Base-by-base conservation (phyloP, 495 filamentous ascomycete genomes). In the Aspergillus funiculosus region DNA sequence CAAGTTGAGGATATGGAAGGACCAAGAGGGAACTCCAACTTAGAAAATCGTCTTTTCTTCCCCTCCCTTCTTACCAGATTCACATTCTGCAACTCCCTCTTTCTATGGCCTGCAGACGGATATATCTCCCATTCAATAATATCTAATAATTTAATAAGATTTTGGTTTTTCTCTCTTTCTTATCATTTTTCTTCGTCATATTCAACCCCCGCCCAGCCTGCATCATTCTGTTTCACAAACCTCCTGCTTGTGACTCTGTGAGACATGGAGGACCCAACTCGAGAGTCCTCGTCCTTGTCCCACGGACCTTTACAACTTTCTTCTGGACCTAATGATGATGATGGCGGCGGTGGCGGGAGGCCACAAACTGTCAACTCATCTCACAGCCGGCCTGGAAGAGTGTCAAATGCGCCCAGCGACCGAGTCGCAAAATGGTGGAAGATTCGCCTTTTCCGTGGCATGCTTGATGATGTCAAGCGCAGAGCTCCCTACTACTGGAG, bases 401-500 rank as follows among this genome's bases (percentile, higher is more conserved):
- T n/a, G n/a, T n/a, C n/a, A n/a, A n/a, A n/a, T n/a, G n/a, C n/a
- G n/a, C n/a, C n/a, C n/a, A n/a, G n/a, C n/a, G n/a, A n/a, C n/a
- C n/a, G n/a, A n/a, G n/a, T n/a, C n/a, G 39, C 57, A 17, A 68
- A 64, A 60, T 85, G 82, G 81, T 86, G 79, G 78, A 76, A 64
- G 46, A 72, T 84, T 21, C 71, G 64, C 25, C 67, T 74, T 9
- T 75, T 76, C 52, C 68, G 67, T 3, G 73, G 87, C 51, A 90
- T 92, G 80, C 58, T 77, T 28, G 78, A 86, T 52, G 87, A 92
- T 66, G 56, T 89, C 40, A 79, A 77, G 45, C 77, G 86, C 38
- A 71, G 87, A 47, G 76, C 73, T 4, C 87, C 87, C 7, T 90
- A 73, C 59, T 92, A 89, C 54, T 71, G 66, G 67, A 85, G 79